Conservation (phyloP, 1,284 basidiomycete genomes). For the Ganoderma lucidum region DNA sequence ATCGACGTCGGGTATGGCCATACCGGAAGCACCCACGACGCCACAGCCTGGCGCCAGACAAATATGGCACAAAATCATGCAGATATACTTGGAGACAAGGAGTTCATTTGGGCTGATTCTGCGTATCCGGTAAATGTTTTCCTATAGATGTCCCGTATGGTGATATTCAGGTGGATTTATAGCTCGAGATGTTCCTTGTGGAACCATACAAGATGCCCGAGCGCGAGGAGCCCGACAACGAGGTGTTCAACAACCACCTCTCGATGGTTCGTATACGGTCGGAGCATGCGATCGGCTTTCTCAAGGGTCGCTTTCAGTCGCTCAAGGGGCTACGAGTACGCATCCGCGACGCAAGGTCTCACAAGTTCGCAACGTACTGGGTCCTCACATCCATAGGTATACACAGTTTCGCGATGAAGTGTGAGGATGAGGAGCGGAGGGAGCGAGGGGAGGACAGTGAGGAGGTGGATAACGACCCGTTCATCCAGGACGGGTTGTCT, state of each 20-base stretch:
- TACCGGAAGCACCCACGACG: not conserved
- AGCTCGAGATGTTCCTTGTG: slow-evolving; percentile 5
- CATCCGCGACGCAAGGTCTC: not conserved
- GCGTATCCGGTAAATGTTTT: not conserved
- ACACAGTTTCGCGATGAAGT: not conserved
- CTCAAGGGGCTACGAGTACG: not conserved
- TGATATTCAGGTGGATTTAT: too few relatives aligned
- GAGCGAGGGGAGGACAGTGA: not conserved
- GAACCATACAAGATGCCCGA: slow-evolving; percentile 29
- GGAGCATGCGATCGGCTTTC: not conserved
- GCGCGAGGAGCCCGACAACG: slow-evolving; percentile 24
- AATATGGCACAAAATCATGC: not conserved
- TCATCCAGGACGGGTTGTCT: not conserved
- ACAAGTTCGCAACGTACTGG: not conserved
- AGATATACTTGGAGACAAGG: not conserved
- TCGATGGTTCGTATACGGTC: slow-evolving; percentile 22
- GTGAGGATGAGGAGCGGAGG: not conserved
- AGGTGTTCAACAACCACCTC: slow-evolving; percentile 30
- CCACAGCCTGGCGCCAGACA: not conserved
- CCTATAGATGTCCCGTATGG: too few relatives aligned
- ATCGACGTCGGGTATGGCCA: not conserved
- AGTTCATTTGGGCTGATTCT: not conserved
- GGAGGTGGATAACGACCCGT: not conserved
- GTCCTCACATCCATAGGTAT: not conserved
- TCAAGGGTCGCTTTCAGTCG: not conserved